These are phyloP conservation scores for Striga asiatica DNA, from an alignment of 257 asterid genomes.

Conservation along the genomic window DNA sequence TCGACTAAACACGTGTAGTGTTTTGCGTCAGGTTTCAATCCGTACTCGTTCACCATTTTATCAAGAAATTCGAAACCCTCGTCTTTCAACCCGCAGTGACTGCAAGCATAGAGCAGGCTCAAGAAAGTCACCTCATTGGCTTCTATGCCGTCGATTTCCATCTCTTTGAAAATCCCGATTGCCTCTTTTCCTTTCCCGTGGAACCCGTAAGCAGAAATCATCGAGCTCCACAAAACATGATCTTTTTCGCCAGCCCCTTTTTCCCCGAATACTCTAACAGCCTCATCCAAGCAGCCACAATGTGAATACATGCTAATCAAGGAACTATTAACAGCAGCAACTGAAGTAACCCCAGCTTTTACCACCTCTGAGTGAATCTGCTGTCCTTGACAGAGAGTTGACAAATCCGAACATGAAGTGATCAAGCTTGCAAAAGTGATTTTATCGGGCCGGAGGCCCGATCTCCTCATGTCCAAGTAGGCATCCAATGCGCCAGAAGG, in stretches of 20 bases:
- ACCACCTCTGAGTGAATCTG: constrained; percentile 77
- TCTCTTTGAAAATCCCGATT: constrained; percentile 35
- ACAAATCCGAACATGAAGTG: constrained; percentile 69
- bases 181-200: constrained; percentile 83
- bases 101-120: constrained; percentile 76
- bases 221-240: constrained; percentile 63
- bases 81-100: constrained; percentile 77
- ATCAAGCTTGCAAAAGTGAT: constrained; percentile 74
- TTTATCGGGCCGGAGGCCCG: constrained; percentile 57
- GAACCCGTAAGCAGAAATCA: constrained; percentile 86
- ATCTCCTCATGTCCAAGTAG: constrained; percentile 43
- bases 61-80: constrained; percentile 56
- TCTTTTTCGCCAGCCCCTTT: constrained; percentile 38
- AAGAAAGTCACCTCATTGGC: constrained; percentile 63
- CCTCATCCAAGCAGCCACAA: constrained; percentile 76
- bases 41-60: constrained; percentile 39
- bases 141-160: constrained; percentile 51
- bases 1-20: constrained; percentile 87
- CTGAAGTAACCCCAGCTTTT: constrained; percentile 50
- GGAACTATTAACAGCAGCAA: constrained; percentile 55
- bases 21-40: constrained; percentile 54
- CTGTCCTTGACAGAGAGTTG: constrained; percentile 82
- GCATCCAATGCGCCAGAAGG: constrained; percentile 45
- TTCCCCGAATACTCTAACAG: constrained; percentile 51
- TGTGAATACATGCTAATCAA: constrained; percentile 80